These are phyloP conservation scores for Alloteropsis angusta DNA, from an alignment of 202 grass and related monocot species.

Conservation along the genomic window DNA sequence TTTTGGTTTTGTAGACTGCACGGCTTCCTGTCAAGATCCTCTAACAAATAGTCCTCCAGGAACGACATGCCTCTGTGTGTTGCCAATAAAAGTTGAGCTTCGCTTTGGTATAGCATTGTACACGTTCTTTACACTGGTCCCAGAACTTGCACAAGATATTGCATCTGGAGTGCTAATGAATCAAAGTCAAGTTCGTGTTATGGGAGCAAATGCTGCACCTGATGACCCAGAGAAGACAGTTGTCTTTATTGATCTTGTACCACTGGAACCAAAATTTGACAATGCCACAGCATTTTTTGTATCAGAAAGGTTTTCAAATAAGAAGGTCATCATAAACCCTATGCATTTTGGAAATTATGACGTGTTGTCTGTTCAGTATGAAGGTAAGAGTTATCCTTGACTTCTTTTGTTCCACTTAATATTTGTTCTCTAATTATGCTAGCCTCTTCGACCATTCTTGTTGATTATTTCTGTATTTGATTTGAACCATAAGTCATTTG, in stretches of 20 bases:
- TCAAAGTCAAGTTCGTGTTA: slow-evolving; percentile 83
- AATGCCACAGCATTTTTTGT: slow-evolving; percentile 42
- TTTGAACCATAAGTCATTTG: neutral
- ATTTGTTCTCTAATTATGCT: slow-evolving; percentile 5
- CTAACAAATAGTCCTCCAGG: slow-evolving; percentile 74
- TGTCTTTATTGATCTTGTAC: slow-evolving; percentile 81
- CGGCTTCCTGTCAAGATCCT: slow-evolving; percentile 51
- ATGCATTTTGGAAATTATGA: slow-evolving; percentile 59
- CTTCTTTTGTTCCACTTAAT: slow-evolving; percentile 21
- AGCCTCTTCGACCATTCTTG: slow-evolving; percentile 9
- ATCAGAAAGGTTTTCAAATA: slow-evolving; percentile 78
- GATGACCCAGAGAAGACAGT: slow-evolving; percentile 68
- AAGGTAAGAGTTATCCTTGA: slow-evolving; percentile 41
- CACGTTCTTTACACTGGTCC: slow-evolving; percentile 80
- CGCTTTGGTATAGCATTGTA: slow-evolving; percentile 65
- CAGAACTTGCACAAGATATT: slow-evolving; percentile 74
- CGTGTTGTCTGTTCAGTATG: slow-evolving; percentile 68
- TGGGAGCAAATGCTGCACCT: slow-evolving; percentile 88
- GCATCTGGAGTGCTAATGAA: slow-evolving; percentile 72
- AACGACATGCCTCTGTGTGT: slow-evolving; percentile 64
- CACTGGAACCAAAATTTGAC: slow-evolving; percentile 56
- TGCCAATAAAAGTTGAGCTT: slow-evolving; percentile 86
- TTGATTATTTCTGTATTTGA: neutral
- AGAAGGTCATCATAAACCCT: slow-evolving; percentile 72
- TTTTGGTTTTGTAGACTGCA: slow-evolving; percentile 61